Evolutionary conservation across 768 basidiomycete genomes (phyloP).

Genomic region (Psilocybe tampanensis): DNA sequence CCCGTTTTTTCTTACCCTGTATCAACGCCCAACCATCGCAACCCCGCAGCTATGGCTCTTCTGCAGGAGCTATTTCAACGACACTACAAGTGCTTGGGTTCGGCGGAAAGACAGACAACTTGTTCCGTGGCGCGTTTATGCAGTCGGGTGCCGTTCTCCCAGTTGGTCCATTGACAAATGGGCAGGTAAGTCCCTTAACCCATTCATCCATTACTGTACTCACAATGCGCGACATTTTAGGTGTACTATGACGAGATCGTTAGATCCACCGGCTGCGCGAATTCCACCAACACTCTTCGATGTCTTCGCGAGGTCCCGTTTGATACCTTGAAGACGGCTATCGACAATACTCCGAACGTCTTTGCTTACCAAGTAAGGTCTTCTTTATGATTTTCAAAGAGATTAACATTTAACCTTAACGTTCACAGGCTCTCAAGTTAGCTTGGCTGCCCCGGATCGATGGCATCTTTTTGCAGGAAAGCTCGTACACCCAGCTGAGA

Average conservation of each 20-base stretch:
- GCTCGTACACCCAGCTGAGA: conserved; percentile 40
- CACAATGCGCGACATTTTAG: neutral
- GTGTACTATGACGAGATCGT: conserved; percentile 37
- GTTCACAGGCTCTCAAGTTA: conserved; percentile 32
- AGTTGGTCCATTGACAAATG: conserved; percentile 8
- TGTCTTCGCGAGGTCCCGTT: conserved; percentile 46
- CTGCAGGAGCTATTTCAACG: conserved; percentile 54
- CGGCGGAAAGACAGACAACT: conserved; percentile 34
- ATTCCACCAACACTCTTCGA: conserved; percentile 35
- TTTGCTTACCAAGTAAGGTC: conserved; percentile 14
- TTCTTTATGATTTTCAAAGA: neutral
- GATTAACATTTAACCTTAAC: neutral
- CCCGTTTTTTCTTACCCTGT: too few species aligned
- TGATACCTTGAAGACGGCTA: conserved; percentile 26
- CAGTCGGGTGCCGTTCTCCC: conserved; percentile 41
- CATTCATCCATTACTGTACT: neutral
- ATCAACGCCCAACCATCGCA: too few species aligned
- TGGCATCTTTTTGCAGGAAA: conserved; percentile 44
- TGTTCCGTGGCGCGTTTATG: conserved; percentile 49
- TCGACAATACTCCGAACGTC: conserved; percentile 28
- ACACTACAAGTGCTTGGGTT: conserved; percentile 43
- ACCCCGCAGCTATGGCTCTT: conserved; percentile 46
- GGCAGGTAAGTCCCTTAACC: conserved; percentile 8
- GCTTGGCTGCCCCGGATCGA: conserved; percentile 52
- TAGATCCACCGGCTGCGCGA: conserved; percentile 34